These are phyloP conservation scores for Scheffersomyces titani DNA, from an alignment of 1,139 yeast species.

Conservation along the genomic window DNA sequence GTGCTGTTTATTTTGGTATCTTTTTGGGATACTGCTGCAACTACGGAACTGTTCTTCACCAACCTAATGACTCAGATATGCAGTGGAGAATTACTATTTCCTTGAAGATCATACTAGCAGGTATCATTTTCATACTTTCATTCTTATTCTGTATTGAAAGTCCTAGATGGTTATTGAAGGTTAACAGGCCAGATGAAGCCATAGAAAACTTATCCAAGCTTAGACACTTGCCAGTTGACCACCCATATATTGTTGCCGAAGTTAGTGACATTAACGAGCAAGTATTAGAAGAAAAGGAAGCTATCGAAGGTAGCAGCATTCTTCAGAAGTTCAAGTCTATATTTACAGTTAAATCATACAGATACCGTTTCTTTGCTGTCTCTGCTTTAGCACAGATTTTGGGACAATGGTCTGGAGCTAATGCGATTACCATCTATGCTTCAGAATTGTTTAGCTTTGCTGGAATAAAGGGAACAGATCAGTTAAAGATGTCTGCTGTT, in stretches of 20 bases:
- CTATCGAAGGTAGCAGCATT: constrained; percentile 27
- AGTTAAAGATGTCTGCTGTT: constrained; percentile 47
- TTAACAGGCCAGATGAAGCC: constrained; percentile 35
- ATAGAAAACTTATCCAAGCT: constrained; percentile 41
- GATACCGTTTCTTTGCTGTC: constrained; percentile 46
- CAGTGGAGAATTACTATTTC: constrained; percentile 35
- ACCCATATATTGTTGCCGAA: constrained; percentile 54
- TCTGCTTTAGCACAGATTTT: constrained; percentile 49
- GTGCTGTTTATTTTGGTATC: constrained; percentile 57
- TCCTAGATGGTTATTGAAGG: constrained; percentile 49
- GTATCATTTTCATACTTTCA: constrained; percentile 38
- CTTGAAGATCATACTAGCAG: constrained; percentile 41
- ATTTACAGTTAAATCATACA: constrained; percentile 34
- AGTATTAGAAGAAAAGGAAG: constrained; percentile 39
- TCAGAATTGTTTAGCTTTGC: constrained; percentile 54
- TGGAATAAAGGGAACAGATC: constrained; percentile 42
- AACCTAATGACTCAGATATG: constrained; percentile 24
- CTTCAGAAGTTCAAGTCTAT: constrained; percentile 33
- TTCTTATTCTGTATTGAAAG: constrained; percentile 41
- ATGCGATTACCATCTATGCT: constrained; percentile 48
- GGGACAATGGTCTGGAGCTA: constrained; percentile 67
- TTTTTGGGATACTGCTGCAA: constrained; percentile 54
- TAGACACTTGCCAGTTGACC: constrained; percentile 51
- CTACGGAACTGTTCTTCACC: constrained; percentile 41
- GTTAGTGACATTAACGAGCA: constrained; percentile 52